A percentile compares a stretch with the other conserved stretches of the same genome.
Conservation (phyloP, 2,329 filamentous ascomycete species). For the Diplodia scrobiculata region DNA sequence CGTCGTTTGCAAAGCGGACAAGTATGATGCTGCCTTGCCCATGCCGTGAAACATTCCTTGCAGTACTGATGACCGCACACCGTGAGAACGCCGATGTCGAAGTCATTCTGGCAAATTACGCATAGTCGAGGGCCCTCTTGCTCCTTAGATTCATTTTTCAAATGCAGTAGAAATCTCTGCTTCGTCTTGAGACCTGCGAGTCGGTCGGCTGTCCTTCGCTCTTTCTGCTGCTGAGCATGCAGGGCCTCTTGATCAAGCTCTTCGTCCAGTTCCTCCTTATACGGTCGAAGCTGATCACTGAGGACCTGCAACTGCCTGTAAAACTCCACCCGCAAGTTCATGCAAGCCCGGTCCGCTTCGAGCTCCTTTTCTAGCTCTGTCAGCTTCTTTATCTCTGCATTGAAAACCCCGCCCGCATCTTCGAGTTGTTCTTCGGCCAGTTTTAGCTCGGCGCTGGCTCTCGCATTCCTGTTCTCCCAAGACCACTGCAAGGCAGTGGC, state of each 20-base stretch:
- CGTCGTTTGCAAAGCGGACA: slow-evolving; percentile 83
- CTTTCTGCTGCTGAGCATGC: slow-evolving; percentile 47
- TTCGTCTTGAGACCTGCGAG: slow-evolving; percentile 69
- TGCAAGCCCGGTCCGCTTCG: slow-evolving; percentile 72
- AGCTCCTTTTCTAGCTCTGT: slow-evolving; percentile 67
- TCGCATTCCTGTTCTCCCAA: slow-evolving; percentile 55
- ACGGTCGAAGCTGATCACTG: slow-evolving; percentile 82
- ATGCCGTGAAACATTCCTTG: slow-evolving; percentile 78
- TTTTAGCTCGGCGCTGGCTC: slow-evolving; percentile 63
- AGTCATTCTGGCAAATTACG: slow-evolving; percentile 78
- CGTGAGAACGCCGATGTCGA: slow-evolving; percentile 78
- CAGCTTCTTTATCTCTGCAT: slow-evolving; percentile 56
- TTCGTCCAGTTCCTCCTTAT: slow-evolving; percentile 64
- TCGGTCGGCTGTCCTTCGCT: slow-evolving; percentile 58
- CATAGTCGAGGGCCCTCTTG: slow-evolving; percentile 63
- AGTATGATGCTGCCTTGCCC: slow-evolving; percentile 72
- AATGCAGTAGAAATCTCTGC: slow-evolving; percentile 69
- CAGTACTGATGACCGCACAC: slow-evolving; percentile 92
- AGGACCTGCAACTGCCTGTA: slow-evolving; percentile 87
- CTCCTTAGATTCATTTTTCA: slow-evolving; percentile 65
- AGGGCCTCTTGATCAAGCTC: slow-evolving; percentile 57
- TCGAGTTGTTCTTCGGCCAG: slow-evolving; percentile 67
- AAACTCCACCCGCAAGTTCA: slow-evolving; percentile 85
- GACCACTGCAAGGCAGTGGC: slow-evolving; percentile 62
- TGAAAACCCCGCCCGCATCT: slow-evolving; percentile 57